A percentile compares a stretch with the other conserved stretches of the same genome.
phyloP scores from a whole-genome alignment of 208 protist genomes.

The Paratrypanosoma confusum region DNA sequence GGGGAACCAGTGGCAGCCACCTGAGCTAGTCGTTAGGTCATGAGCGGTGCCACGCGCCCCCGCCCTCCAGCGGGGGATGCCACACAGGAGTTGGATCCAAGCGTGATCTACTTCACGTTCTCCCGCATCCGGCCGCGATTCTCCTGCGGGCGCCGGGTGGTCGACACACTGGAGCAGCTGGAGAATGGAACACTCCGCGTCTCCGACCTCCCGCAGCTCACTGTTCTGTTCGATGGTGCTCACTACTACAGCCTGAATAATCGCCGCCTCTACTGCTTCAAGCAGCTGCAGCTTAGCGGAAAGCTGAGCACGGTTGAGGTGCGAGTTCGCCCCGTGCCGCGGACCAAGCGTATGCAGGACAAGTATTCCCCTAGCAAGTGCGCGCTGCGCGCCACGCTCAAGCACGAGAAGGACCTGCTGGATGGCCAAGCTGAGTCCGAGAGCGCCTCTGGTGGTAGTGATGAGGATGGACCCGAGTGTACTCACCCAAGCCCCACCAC shows the following conservation, averaged over 20 bases:
- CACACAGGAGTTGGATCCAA: conserved; percentile 38
- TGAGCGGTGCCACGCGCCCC: no score
- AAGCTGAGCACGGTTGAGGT: conserved; percentile 40
- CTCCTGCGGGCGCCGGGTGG: conserved; percentile 74
- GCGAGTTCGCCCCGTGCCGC: conserved; percentile 44
- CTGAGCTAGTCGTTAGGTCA: no score
- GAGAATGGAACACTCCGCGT: conserved; percentile 26
- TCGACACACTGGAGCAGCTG: conserved; percentile 59
- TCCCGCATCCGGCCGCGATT: conserved; percentile 69
- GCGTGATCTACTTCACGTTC: conserved; percentile 77
- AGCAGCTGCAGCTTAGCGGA: conserved; percentile 38
- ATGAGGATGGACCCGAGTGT: no score
- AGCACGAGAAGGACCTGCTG: conserved; percentile 23
- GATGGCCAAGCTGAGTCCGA: no score
- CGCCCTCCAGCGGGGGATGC: conserved; percentile 9
- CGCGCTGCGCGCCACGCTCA: conserved; percentile 54
- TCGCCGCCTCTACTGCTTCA: conserved; percentile 74
- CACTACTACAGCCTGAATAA: conserved; percentile 81
- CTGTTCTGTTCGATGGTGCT: conserved; percentile 41
- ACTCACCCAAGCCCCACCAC: no score
- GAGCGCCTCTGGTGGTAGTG: no score
- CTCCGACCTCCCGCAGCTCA: conserved; percentile 56
- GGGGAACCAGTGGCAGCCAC: no score
- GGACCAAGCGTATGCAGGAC: conserved; percentile 53
- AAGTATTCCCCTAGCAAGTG: conserved; percentile 76